Base-by-base conservation (phyloP, 208 protist genomes). In the Trypanosoma congolense region DNA sequence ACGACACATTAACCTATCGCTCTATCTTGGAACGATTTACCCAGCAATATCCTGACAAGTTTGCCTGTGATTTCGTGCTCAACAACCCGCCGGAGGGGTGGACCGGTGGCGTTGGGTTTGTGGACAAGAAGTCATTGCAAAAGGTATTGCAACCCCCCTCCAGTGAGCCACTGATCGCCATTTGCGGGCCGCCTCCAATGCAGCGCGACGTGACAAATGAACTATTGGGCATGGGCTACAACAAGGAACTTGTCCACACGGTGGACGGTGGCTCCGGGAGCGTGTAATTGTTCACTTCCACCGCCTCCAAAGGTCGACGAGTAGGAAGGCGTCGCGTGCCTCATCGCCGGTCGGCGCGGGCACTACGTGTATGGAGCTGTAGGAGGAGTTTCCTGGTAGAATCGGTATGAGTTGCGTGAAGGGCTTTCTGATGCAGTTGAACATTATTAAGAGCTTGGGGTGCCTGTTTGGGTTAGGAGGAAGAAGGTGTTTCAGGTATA, bases 131-230 rank as follows among this genome's bases (percentile, higher is more conserved):
- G 21, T 53, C 63, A 0, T 56, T 88, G 44, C 77, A 69, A 50
- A 70, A 62, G 6, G 65, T 42, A 19, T 40, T 88, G 38, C 80
- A 69, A 40, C 35, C 75, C 1, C 78, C 83, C 24, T 75, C 68
- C 18, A 72, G 80, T 44, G 83, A 82, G 45, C 58, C 85, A 43
- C 60, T 90, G n/a, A 60, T 90, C 5, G 83, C 71, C n/a, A 86
- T 90, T 51, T 90, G 83, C 60, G 83, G 83, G 2, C 83, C 83
- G 22, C 76, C 73, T 36, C 73, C 82, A 24, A 90, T 90, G 83
- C 83, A 90, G 76, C 72, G 64, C 64, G 58, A 56, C 26, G 73
- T 86, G 38, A 75, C 74, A 63, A 61, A 43, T 6, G 65, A 75
- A 9, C 61, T 90, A 21, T 50, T 71, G 28, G 44, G 40, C 9